A percentile compares a stretch with the other conserved stretches of the same genome.
phyloP scores from a whole-genome alignment of 1,139 yeast species.

The Casaregolazyma lundiana region DNA sequence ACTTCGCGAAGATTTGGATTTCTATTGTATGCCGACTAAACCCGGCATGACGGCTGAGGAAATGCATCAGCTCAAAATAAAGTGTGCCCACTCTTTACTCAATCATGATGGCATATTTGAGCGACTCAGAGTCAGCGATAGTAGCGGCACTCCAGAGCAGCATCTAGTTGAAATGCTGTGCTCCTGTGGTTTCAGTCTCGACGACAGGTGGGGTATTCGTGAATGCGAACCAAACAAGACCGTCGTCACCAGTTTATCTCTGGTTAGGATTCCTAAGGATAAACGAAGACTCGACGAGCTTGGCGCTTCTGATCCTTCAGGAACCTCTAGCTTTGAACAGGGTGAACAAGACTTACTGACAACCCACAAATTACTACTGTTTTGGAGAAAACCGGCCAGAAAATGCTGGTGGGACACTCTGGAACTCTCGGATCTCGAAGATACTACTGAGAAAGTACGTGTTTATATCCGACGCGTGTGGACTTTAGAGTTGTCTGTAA shows the following conservation, averaged over 20 bases:
- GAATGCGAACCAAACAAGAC: slow-evolving; percentile 82
- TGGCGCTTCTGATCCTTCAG: slow-evolving; percentile 2
- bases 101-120: slow-evolving; percentile 61
- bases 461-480: slow-evolving; percentile 78
- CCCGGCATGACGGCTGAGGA: slow-evolving; percentile 25
- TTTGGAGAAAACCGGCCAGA: slow-evolving; percentile 98
- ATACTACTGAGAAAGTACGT: slow-evolving; percentile 40
- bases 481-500: slow-evolving; percentile 63
- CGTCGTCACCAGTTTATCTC: slow-evolving; percentile 76
- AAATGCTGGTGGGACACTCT: slow-evolving; percentile 96
- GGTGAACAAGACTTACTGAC: slow-evolving; percentile 38
- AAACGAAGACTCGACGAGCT: slow-evolving; percentile 8
- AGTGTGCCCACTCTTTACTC: slow-evolving; percentile 62
- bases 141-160: slow-evolving; percentile 85
- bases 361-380: slow-evolving; percentile 73
- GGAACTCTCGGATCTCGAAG: slow-evolving; percentile 50
- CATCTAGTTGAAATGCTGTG: slow-evolving; percentile 94
- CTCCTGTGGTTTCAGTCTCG: slow-evolving; percentile 70
- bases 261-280: slow-evolving; percentile 54
- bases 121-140: slow-evolving; percentile 48
- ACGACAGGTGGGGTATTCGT: slow-evolving; percentile 83
- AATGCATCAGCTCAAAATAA: slow-evolving; percentile 61
- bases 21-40: slow-evolving; percentile 67
- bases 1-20: slow-evolving; percentile 89
- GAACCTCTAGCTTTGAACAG: slow-evolving; percentile 10